Percentiles rank a stretch among this genome's conserved stretches.
Conservation (phyloP, 257 asterid genomes). For the Solanum stenotomum region DNA sequence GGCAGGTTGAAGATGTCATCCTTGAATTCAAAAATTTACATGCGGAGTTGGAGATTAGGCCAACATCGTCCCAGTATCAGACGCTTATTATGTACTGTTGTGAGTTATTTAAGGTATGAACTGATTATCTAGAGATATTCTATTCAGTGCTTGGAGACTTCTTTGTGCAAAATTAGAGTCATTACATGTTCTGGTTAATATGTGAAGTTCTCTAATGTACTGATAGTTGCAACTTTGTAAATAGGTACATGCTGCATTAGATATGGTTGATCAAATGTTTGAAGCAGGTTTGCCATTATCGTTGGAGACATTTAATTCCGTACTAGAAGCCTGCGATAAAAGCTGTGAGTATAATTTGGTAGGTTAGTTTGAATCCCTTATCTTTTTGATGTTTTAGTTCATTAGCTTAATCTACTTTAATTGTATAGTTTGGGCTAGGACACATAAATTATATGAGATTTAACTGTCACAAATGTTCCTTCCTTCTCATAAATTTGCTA, state of each 20-base stretch:
- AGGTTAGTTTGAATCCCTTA: conserved; percentile 11
- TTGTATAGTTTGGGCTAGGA: background rate
- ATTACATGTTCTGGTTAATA: background rate
- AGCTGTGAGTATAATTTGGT: conserved; percentile 83
- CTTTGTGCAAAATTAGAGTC: background rate
- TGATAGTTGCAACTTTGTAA: background rate
- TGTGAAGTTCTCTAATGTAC: background rate
- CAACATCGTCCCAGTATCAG: conserved; percentile 49
- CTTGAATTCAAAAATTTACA: conserved; percentile 43
- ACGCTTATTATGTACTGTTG: conserved; percentile 51
- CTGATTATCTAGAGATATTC: background rate
- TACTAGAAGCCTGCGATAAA: conserved; percentile 59
- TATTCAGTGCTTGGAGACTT: background rate
- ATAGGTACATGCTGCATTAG: conserved; percentile 75
- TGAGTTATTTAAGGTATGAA: conserved; percentile 53
- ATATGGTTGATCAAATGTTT: conserved; percentile 45
- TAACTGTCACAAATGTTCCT: background rate
- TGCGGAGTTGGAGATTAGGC: conserved; percentile 45
- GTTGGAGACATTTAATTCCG: conserved; percentile 37
- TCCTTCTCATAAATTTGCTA: background rate
- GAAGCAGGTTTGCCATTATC: conserved; percentile 42
- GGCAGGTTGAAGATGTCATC: conserved; percentile 62
- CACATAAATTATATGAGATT: background rate
- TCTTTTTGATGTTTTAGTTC: background rate
- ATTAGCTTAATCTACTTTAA: background rate